Base-by-base conservation (phyloP, 2,329 filamentous ascomycete species). In the Coniochaeta prunicola region DNA sequence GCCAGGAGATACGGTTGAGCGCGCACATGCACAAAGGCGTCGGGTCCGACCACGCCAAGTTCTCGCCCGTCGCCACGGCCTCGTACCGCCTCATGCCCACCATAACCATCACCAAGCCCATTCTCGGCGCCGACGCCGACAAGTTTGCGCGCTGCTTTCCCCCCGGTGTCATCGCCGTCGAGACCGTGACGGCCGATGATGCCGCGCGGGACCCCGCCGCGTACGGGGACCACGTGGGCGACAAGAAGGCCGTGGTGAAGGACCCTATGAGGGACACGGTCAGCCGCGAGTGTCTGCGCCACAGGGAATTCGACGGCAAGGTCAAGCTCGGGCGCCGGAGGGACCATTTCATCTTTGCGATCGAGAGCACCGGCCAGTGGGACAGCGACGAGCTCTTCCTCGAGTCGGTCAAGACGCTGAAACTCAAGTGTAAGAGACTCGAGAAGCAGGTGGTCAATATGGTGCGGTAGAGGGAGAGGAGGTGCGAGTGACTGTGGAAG, bases 11-110 rank as follows among this genome's bases (percentile, higher is more conserved):
- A 68, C 83, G 90, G 68, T 79, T 97, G 62, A 86, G 90, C 65
- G 89, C 96, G 83, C 92, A 97, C 78, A 94, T 93, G 77, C 87
- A 96, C 76, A 96, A 97, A 77, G 94, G 96, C 61, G 86, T 96
- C 65, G 94, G 94, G 54, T 86, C 88, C 63, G 94, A 99, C 74
- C 94, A 99, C 73, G 89, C 94, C 66, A 99, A 99, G 75, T 99
- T 94, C 78, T 96, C 91, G 0, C 94, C 94, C 53, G 94, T 97
- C 36, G 92, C 93, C 3, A 97, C 94, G 1, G 94, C 94, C 3
- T 91, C 89, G 26, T 99, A 99, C 77, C 86, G 94, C 56, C 82
- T 99, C 21, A 77, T 99, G 69, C 94, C 94, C 8, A 87, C 87
- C 64, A 97, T 99, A 73, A 82, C 83, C 63, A 97, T 99, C 69